Evolutionary conservation across 345 rosid species (phyloP), one percentile per base, ranked within the genome.

Genomic region (Acer saccharum): DNA sequence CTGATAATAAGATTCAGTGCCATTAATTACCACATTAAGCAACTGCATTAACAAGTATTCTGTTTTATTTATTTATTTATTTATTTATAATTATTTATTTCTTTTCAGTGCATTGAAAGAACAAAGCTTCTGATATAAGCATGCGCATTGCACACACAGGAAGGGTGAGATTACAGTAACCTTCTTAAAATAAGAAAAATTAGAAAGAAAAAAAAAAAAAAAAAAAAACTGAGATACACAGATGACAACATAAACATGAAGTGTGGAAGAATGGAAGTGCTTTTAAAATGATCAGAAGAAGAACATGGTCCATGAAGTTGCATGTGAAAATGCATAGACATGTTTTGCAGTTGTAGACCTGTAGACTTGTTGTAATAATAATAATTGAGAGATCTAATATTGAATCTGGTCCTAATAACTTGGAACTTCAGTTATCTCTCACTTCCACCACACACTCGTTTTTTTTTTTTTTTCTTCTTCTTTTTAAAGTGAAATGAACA

Each of bases 321-420:
- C 88, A 79, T 81, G 80, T 81, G 83, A 50, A 76, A 78, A 66
- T 60, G 6, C 43, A 52, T 18, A 65, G 65, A 20, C 71, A 65
- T 32, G 52, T 35, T 52, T 21, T 50, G 55, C 39, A 35, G 6
- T 35, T 35, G 23, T 57, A n/a, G n/a, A n/a, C 7, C n/a, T 0
- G 1, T 35, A 7, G 10, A 32, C 39, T 32, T 32, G 6, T 32
- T 32, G 39, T 35, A 35, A 35, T 46, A 50, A 44, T 80, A 27
- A 68, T 68, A 60, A 60, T 71, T 27, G 67, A 65, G 50, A 73
- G 75, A 74, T 77, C 71, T 62, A 81, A 60, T 8, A 4, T 60
- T 60, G 64, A 81, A 46, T 71, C 72, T 71, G 52, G 69, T 39
- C 10, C 68, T 29, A 6, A 9, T 79, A 29, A 25, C 83, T 81